phyloP scores from a whole-genome alignment of 805 yeast genomes.

The Hanseniaspora hatyaiensis region DNA sequence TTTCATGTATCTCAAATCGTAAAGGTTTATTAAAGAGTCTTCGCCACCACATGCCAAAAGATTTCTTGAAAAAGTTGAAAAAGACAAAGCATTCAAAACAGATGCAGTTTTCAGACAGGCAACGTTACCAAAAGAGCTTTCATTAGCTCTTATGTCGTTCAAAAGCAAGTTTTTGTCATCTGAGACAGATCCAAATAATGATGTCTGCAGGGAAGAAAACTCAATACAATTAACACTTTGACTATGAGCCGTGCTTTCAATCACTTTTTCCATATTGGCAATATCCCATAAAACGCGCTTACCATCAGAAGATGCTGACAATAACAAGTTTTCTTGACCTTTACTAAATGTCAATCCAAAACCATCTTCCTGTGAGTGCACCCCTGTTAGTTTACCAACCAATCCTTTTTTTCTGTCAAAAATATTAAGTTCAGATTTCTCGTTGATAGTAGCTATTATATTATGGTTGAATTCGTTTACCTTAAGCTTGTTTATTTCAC shows the following conservation, averaged over 20 bases:
- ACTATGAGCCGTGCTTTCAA: constrained; percentile 30
- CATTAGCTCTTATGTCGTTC: constrained; percentile 40
- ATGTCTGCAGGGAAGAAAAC: constrained; percentile 48
- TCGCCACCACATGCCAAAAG: constrained; percentile 60
- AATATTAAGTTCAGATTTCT: constrained; percentile 48
- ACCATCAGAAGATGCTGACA: constrained; percentile 57
- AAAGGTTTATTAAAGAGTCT: constrained; percentile 53
- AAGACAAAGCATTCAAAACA: constrained; percentile 52
- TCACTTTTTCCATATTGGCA: constrained; percentile 22
- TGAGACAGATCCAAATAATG: constrained; percentile 57
- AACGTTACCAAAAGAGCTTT: constrained; percentile 22
- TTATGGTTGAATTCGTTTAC: constrained; percentile 51
- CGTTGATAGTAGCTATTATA: constrained; percentile 55
- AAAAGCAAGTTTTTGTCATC: constrained; percentile 51
- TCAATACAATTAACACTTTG: constrained; percentile 59
- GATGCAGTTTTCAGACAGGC: constrained; percentile 24
- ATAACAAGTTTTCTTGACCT: constrained; percentile 36
- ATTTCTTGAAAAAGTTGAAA: constrained; percentile 49
- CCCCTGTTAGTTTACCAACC: constrained; percentile 26
- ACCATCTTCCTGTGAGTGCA: constrained; percentile 55
- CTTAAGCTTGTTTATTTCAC: constrained; percentile 66
- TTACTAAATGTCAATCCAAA: constrained; percentile 65
- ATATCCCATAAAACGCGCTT: constrained; percentile 54
- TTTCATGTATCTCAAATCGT: constrained; percentile 44
- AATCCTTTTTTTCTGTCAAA: constrained; percentile 33